These are phyloP conservation scores for Metschnikowia baotianmanensis DNA, from an alignment of 805 yeast genomes.

Conservation along the genomic window DNA sequence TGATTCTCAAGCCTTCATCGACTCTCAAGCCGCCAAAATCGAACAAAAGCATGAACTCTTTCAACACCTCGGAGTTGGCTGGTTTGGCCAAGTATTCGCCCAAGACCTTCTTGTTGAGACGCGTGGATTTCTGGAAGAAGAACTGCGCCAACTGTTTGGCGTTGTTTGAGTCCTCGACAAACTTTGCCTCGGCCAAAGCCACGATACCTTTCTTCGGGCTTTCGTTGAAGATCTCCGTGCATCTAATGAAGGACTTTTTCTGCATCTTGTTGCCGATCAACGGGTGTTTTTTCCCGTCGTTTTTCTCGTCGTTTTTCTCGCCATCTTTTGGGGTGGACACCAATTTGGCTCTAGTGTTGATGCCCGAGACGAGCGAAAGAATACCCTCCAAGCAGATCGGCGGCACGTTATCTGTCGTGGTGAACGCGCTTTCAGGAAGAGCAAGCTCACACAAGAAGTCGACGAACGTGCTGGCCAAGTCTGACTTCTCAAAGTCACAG, in stretches of 20 bases:
- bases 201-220: conserved; percentile 76
- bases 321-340: too few relatives aligned
- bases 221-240: conserved; percentile 72
- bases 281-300: conserved; percentile 20
- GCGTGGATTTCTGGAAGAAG: conserved; percentile 71
- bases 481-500: conserved; percentile 85
- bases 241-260: conserved; percentile 74
- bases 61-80: conserved; percentile 55
- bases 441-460: conserved; percentile 75
- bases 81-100: conserved; percentile 88
- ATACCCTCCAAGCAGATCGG: conserved; percentile 91
- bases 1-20: conserved; percentile 85
- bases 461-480: conserved; percentile 64
- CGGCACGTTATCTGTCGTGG: conserved; percentile 84
- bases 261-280: conserved; percentile 45
- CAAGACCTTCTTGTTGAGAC: conserved; percentile 80
- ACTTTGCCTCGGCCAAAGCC: conserved; percentile 60
- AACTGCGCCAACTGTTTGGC: conserved; percentile 68
- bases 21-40: conserved; percentile 79
- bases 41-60: conserved; percentile 63
- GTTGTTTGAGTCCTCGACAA: conserved; percentile 51
- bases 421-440: conserved; percentile 77
- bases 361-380: conserved; percentile 62
- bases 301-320: too few relatives aligned
- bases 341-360: conserved; percentile 53